These are phyloP conservation scores for Pigoraptor vietnamica DNA, from an alignment of 78 protist species.

Conservation along the genomic window DNA sequence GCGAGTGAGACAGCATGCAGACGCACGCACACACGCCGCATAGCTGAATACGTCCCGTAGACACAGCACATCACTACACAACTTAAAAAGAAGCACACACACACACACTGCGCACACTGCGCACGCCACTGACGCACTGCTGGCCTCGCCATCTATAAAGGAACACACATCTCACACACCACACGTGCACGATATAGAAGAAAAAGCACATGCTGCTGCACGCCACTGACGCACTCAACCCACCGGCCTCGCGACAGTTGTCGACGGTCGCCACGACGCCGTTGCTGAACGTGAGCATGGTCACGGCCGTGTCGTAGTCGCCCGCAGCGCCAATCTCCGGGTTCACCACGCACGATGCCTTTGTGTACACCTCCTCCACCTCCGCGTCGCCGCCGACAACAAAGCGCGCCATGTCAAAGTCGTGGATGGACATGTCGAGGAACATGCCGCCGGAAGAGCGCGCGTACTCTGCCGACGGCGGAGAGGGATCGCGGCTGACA, in stretches of 20 bases:
- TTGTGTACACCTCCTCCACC: not conserved
- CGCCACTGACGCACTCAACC: no score
- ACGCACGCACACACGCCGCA: no score
- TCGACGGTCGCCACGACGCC: not conserved
- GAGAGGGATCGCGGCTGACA: not conserved
- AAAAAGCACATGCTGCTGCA: no score
- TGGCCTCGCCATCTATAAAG: no score
- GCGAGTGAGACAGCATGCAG: no score
- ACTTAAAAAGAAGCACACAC: no score
- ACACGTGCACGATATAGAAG: no score
- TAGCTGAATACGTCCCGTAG: no score
- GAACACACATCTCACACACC: no score
- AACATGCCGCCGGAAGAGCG: not conserved
- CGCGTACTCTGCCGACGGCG: not conserved
- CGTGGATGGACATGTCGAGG: slow-evolving; percentile 1
- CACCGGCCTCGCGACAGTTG: not conserved
- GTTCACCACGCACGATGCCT: not conserved
- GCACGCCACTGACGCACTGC: no score
- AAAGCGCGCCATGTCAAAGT: not conserved
- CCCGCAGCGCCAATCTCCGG: not conserved
- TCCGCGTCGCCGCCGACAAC: not conserved
- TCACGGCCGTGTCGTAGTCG: slow-evolving; percentile 3
- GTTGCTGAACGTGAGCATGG: not conserved
- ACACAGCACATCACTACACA: no score
- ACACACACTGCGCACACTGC: no score